Conservation (phyloP, 208 protist species). For the Trypanosoma boissoni region DNA sequence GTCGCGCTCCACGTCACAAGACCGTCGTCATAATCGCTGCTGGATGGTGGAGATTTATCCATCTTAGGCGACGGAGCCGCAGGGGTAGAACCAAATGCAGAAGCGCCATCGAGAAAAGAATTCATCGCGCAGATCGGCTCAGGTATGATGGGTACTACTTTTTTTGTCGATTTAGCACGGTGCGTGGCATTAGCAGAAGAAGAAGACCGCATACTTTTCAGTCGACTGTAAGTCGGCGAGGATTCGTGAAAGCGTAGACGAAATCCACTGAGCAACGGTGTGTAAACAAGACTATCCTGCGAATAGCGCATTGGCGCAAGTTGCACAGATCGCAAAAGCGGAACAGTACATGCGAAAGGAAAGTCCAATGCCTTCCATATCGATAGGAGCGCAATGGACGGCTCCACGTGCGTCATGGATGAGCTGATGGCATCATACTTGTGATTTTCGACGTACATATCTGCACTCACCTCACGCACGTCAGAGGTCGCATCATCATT, state of each 20-base stretch:
- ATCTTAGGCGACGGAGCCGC: too few species aligned
- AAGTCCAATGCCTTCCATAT: slow-evolving; percentile 77
- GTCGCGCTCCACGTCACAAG: slow-evolving; percentile 72
- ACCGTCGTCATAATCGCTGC: slow-evolving; percentile 36
- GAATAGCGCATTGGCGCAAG: slow-evolving; percentile 58
- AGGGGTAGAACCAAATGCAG: too few species aligned
- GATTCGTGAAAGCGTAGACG: slow-evolving; percentile 67
- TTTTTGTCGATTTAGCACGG: too few species aligned
- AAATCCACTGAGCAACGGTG: slow-evolving; percentile 79
- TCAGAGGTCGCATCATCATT: slow-evolving; percentile 23
- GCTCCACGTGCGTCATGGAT: slow-evolving; percentile 30
- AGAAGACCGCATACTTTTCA: slow-evolving; percentile 48
- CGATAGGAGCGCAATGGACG: slow-evolving; percentile 47
- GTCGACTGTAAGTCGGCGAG: slow-evolving; percentile 47
- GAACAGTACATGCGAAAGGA: slow-evolving; percentile 76
- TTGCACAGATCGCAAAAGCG: slow-evolving; percentile 43
- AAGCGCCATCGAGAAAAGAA: too few species aligned
- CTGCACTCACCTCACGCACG: too few species aligned
- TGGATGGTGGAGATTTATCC: too few species aligned
- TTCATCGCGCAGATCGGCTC: too few species aligned
- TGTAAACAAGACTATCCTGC: slow-evolving; percentile 74
- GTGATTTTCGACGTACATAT: too few species aligned
- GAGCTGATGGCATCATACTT: not conserved
- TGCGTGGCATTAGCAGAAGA: slow-evolving; percentile 19
- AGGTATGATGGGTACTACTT: too few species aligned